A percentile compares a stretch with the other conserved stretches of the same genome.
These are phyloP conservation scores for Nicotiana benthamiana DNA, from an alignment of 257 asterid species.

Conservation along the genomic window DNA sequence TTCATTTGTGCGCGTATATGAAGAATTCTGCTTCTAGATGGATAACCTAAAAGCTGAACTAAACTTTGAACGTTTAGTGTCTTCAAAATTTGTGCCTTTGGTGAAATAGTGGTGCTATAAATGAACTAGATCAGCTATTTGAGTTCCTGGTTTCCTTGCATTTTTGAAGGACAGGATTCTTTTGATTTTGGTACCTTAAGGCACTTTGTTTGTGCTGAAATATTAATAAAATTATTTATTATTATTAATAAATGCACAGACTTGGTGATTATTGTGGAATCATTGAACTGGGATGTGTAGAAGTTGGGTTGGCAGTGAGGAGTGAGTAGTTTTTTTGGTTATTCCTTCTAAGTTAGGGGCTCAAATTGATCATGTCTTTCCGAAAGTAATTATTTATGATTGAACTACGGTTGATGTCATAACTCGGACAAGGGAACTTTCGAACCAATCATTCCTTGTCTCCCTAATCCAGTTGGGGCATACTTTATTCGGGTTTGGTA, in stretches of 20 bases:
- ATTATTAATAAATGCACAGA: not conserved
- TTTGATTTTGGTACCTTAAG: not conserved
- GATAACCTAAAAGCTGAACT: not conserved
- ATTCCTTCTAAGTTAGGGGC: not conserved
- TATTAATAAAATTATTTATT: not conserved
- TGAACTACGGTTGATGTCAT: not conserved
- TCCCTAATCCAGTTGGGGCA: not conserved
- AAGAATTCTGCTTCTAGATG: not conserved
- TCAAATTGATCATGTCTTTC: not conserved
- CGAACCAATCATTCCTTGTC: not conserved
- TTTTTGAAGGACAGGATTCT: not conserved
- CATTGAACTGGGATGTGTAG: not conserved
- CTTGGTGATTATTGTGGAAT: not conserved
- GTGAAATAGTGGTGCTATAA: not conserved
- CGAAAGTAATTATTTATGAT: not conserved
- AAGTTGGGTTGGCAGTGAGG: not conserved
- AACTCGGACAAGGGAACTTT: not conserved
- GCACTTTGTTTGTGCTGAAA: not conserved
- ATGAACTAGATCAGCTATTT: not conserved
- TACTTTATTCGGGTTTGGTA: not conserved
- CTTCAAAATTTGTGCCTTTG: not conserved
- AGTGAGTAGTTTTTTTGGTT: not conserved
- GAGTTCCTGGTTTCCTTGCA: not conserved
- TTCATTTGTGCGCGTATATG: not conserved
- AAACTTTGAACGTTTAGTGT: not conserved